A percentile compares a stretch with the other conserved stretches of the same genome.
phyloP scores from a whole-genome alignment of 2,329 filamentous ascomycete genomes.

The Curvularia eragrostidis region DNA sequence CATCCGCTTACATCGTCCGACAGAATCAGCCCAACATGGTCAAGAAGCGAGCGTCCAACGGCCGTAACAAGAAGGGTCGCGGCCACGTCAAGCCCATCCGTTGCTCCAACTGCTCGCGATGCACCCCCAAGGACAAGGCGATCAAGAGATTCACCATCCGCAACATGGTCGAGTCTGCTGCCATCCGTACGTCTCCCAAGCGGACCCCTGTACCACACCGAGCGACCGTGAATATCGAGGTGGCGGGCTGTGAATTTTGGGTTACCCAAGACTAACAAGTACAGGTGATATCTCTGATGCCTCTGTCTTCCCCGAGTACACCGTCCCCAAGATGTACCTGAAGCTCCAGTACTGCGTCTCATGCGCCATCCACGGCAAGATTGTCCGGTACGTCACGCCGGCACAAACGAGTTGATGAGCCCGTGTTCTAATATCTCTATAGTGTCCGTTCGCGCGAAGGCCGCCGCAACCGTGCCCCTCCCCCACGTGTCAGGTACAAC shows the following conservation, averaged over 20 bases:
- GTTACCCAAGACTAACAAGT: conserved; percentile 29
- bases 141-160: conserved; percentile 99
- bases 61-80: conserved; percentile 99
- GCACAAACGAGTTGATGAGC: background rate
- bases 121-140: conserved; percentile 98
- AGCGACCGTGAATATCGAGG: conserved; percentile 5
- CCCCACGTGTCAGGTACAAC: conserved; percentile 98
- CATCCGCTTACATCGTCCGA: conserved; percentile 27
- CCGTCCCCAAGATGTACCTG: conserved; percentile 99
- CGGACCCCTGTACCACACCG: conserved; percentile 8
- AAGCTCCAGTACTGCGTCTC: conserved; percentile 99
- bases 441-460: conserved; percentile 97
- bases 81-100: conserved; percentile 99
- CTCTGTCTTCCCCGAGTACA: conserved; percentile 99
- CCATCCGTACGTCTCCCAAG: conserved; percentile 81
- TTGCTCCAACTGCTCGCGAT: conserved; percentile 83
- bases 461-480: conserved; percentile 98
- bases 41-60: conserved; percentile 81
- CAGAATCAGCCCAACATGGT: conserved; percentile 69
- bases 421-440: conserved; percentile 31
- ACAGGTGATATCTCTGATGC: conserved; percentile 99
- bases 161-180: conserved; percentile 99
- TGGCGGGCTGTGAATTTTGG: conserved; percentile 13
- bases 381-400: conserved; percentile 86
- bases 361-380: conserved; percentile 99